These are phyloP conservation scores for Ophiostoma ips DNA, from an alignment of 2,329 filamentous ascomycete species.

Conservation along the genomic window DNA sequence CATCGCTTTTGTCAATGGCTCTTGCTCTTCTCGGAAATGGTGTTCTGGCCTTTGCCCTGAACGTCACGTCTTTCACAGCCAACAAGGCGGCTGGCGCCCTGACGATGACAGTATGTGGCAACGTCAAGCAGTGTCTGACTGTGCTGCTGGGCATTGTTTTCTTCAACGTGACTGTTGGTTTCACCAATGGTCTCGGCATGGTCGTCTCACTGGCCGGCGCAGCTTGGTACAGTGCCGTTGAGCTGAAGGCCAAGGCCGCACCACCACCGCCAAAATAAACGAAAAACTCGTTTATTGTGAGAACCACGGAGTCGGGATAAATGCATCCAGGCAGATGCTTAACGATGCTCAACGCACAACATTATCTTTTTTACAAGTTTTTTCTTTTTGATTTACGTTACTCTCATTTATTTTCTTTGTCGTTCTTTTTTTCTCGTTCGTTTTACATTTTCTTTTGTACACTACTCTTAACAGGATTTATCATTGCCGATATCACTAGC, in stretches of 20 bases:
- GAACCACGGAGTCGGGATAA: neutral
- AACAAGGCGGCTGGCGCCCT: slow-evolving; percentile 44
- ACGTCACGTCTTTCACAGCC: slow-evolving; percentile 42
- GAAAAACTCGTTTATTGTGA: neutral
- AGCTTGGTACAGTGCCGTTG: slow-evolving; percentile 43
- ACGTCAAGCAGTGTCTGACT: slow-evolving; percentile 44
- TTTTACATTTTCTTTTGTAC: neutral
- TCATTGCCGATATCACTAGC: neutral
- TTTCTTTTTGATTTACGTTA: neutral
- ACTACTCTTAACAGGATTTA: neutral
- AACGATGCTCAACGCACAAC: neutral
- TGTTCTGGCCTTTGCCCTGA: slow-evolving; percentile 39
- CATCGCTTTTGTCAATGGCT: slow-evolving; percentile 16
- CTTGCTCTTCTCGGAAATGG: slow-evolving; percentile 36
- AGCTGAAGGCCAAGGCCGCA: slow-evolving; percentile 22
- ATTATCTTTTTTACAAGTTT: neutral
- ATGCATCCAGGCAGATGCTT: neutral
- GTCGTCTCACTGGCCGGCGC: slow-evolving; percentile 39
- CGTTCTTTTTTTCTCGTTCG: neutral
- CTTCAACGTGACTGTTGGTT: slow-evolving; percentile 35
- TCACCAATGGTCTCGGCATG: slow-evolving; percentile 43
- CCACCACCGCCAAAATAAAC: neutral
- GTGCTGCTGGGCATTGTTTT: slow-evolving; percentile 39
- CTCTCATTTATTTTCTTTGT: neutral
- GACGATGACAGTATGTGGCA: slow-evolving; percentile 46